Evolutionary conservation across 2,329 filamentous ascomycete genomes (phyloP).

Genomic region (Arachnopeziza araneosa): DNA sequence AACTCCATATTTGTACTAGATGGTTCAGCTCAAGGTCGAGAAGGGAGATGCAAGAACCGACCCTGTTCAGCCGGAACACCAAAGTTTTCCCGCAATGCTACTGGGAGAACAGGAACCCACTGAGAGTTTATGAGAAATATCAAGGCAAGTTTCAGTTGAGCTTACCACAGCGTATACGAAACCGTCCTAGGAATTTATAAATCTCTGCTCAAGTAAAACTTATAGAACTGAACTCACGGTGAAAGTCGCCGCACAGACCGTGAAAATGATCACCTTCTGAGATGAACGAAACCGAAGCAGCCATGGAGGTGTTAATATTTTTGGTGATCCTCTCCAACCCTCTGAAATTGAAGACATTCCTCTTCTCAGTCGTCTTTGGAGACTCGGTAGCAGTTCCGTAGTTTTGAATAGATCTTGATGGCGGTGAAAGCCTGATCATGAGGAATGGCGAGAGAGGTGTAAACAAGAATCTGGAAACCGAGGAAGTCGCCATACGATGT

Average conservation of each 20-base stretch:
- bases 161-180: constrained; percentile 9
- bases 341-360: background rate
- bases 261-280: constrained; percentile 2
- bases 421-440: background rate
- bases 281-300: constrained; percentile 4
- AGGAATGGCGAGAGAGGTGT: background rate
- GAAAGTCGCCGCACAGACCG: constrained; percentile 7
- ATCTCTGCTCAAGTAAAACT: background rate
- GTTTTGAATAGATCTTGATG: background rate
- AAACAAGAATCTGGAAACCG: background rate
- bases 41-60: background rate
- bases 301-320: background rate
- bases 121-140: background rate
- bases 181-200: constrained; percentile 1
- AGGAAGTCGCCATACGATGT: background rate
- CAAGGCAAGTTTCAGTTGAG: background rate
- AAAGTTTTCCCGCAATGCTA: constrained; percentile 1
- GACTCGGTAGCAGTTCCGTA: no score
- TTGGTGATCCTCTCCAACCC: background rate
- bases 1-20: constrained; percentile 7
- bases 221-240: background rate
- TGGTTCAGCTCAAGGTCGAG: background rate
- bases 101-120: constrained; percentile 5
- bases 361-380: background rate
- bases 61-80: background rate